Percentiles rank a stretch among this genome's conserved stretches.
Conservation (phyloP, 2,329 filamentous ascomycete genomes). For the Paecilomyces fulvus region DNA sequence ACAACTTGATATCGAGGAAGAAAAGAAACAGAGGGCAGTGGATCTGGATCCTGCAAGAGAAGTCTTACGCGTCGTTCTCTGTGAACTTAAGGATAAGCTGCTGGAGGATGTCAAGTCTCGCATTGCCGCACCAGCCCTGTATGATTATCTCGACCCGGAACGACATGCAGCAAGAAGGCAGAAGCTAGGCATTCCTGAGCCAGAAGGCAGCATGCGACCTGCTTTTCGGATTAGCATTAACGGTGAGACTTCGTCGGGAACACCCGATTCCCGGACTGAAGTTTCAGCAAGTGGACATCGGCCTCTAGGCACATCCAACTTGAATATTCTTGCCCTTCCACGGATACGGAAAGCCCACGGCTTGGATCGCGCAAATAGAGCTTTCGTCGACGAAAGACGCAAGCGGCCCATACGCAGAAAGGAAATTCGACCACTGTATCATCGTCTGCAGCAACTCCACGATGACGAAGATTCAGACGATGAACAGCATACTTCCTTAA, state of each 20-base stretch:
- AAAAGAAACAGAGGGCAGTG: constrained; percentile 77
- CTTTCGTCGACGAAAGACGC: constrained; percentile 61
- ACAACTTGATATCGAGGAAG: constrained; percentile 75
- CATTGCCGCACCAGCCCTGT: constrained; percentile 71
- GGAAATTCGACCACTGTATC: constrained; percentile 70
- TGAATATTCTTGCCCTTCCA: constrained; percentile 59
- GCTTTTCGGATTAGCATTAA: constrained; percentile 49
- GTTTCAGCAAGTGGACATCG: constrained; percentile 36
- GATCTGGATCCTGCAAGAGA: constrained; percentile 86
- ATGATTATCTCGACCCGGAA: constrained; percentile 71
- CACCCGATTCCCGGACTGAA: constrained; percentile 46
- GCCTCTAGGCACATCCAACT: constrained; percentile 23
- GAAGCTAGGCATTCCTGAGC: constrained; percentile 67
- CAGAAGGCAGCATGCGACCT: constrained; percentile 51
- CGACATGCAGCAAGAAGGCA: constrained; percentile 73
- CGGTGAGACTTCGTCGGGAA: constrained; percentile 56
- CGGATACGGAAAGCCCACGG: constrained; percentile 62
- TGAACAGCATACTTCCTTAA: constrained; percentile 59
- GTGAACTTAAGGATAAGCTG: constrained; percentile 77
- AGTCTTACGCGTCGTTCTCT: constrained; percentile 67
- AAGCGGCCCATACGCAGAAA: constrained; percentile 48
- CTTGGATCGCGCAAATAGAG: constrained; percentile 51
- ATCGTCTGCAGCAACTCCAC: constrained; percentile 65
- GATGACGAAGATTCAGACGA: constrained; percentile 83
- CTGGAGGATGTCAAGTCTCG: constrained; percentile 82